Conservation (phyloP, 1,284 basidiomycete species). For the Pascua guehoae region DNA sequence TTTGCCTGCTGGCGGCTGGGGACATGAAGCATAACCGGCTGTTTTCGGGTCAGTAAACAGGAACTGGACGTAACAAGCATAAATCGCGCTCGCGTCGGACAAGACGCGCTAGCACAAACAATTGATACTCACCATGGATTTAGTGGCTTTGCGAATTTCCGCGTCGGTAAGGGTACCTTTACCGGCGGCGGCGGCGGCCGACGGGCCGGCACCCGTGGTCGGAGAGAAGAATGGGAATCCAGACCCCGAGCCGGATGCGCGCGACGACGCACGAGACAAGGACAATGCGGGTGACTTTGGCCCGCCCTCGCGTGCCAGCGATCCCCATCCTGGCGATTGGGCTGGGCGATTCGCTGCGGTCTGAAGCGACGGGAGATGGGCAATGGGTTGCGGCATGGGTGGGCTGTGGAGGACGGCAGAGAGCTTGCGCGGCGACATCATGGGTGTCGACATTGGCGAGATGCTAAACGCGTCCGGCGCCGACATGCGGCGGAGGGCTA, state of each 20-base stretch:
- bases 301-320: conserved; percentile 31
- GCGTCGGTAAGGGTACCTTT: conserved; percentile 25
- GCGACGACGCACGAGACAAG: conserved; percentile 10
- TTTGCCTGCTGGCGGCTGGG: conserved; percentile 10
- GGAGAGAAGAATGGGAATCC: conserved; percentile 30
- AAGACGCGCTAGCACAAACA: background rate
- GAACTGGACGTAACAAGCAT: no score
- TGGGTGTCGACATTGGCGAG: no score
- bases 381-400: conserved; percentile 48
- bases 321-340: conserved; percentile 36
- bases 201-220: conserved; percentile 5
- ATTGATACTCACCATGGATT: conserved; percentile 41
- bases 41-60: background rate
- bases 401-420: conserved; percentile 37
- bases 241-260: conserved; percentile 9
- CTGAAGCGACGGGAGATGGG: conserved; percentile 41
- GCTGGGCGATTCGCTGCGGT: background rate
- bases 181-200: conserved; percentile 18
- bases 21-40: conserved; percentile 43
- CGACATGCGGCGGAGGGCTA: no score
- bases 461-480: no score
- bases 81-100: no score
- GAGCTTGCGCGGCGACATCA: conserved; percentile 8
- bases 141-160: conserved; percentile 40
- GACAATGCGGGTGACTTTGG: conserved; percentile 27